Evolutionary conservation across 106 monocot genomes (phyloP), one percentile per base, ranked within the genome.

Genomic region (Dioscorea dumetorum): DNA sequence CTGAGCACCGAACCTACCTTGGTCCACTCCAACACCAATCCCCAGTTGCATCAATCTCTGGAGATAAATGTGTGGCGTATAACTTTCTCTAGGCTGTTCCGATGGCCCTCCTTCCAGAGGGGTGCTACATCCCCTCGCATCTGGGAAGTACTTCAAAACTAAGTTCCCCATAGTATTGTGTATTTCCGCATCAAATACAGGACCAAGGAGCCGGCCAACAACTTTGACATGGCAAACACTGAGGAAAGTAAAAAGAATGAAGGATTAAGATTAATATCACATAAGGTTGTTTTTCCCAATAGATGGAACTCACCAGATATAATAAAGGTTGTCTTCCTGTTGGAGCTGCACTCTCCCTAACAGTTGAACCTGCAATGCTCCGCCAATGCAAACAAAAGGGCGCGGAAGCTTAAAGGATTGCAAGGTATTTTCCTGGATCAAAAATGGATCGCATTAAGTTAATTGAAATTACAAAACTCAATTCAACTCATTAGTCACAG

Each of bases 331-430:
- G 66, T 95, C 91, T 20, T 72, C 50, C 59, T 68, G 77, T 73
- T 88, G 85, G 48, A 57, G 77, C 48, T 95, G 95, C 63, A 91
- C 91, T 62, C 95, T 83, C n/a, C 95, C 95, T 68, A 88, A 24
- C 9, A 95, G 68, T 72, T 95, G 85, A 61, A 95, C 81, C 76
- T 82, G 83, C 69, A 95, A 50, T 52, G 85, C 63, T 67, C 86
- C 91, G 67, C 95, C 95, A 48, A 88, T 74, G 79, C 95, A 95
- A 18, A 95, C 54, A 58, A 75, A 78, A 4, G 91, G 95, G 41
- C 79, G 81, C 28, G 95, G 91, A 61, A 95, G 88, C 76, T 77
- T 88, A 67, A 95, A 95, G 54, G 83, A 73, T 63, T 95, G 95
- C 70, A 91, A 67, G 16, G 33, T 61, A 76, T 95, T 84, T 68